A percentile compares a stretch with the other conserved stretches of the same genome.
phyloP scores from a whole-genome alignment of 2,329 filamentous ascomycete species.

The Sporothrix euskadiensis region DNA sequence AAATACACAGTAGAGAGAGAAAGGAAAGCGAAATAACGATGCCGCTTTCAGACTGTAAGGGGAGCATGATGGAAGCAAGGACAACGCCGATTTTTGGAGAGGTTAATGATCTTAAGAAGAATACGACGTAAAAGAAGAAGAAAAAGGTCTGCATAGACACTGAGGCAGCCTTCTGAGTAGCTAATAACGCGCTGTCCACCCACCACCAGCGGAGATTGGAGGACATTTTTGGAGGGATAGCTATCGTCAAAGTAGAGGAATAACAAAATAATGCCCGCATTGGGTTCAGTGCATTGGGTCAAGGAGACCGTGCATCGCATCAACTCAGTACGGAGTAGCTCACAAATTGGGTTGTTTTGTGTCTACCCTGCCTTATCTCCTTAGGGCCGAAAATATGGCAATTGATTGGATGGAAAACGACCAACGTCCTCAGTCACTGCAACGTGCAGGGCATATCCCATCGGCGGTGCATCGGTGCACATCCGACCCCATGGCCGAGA shows the following conservation, averaged over 20 bases:
- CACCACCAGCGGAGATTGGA: neutral
- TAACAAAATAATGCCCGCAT: neutral
- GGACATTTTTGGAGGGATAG: neutral
- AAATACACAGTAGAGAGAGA: neutral
- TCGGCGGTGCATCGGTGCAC: neutral
- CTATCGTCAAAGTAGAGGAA: neutral
- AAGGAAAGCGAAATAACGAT: neutral
- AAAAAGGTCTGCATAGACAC: neutral
- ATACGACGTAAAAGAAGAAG: neutral
- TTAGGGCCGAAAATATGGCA: too few species aligned
- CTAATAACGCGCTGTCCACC: neutral
- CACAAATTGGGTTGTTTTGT: neutral
- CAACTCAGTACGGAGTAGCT: too few species aligned
- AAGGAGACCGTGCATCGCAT: neutral
- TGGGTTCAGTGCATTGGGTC: neutral
- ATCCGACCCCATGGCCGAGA: neutral
- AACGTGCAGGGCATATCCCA: neutral
- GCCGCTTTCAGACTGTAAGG: neutral
- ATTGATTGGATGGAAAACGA: too few species aligned
- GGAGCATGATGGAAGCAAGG: slow-evolving; percentile 9
- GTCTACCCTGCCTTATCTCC: neutral
- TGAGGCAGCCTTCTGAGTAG: neutral
- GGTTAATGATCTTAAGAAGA: neutral
- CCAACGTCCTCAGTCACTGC: neutral
- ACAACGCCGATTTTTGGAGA: neutral